phyloP scores from a whole-genome alignment of 352 stramenopile species.

The Phytophthora sp. region DNA sequence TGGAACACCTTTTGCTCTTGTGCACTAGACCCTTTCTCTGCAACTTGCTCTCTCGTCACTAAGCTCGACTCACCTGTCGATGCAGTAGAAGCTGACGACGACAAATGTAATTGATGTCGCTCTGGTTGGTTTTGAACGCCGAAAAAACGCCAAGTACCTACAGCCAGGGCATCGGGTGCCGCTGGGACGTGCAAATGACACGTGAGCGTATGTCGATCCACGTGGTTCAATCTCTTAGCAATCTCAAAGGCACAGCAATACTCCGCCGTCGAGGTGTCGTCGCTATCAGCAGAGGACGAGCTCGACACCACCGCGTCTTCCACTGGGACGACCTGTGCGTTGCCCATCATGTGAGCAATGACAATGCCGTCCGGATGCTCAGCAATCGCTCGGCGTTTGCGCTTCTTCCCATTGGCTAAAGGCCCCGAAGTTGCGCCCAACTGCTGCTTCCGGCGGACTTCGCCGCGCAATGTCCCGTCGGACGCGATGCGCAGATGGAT shows the following conservation, averaged over 20 bases:
- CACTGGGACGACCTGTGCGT: constrained; percentile 25
- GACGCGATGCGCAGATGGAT: constrained; percentile 50
- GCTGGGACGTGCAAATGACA: constrained; percentile 54
- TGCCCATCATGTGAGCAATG: constrained; percentile 43
- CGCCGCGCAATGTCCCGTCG: constrained; percentile 45
- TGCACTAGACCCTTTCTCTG: background rate
- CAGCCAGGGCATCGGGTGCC: constrained; percentile 19
- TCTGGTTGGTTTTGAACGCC: constrained; percentile 6
- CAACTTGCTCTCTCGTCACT: background rate
- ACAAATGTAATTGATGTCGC: too few relatives aligned
- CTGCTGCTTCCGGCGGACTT: constrained; percentile 39
- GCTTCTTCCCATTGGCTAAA: constrained; percentile 31
- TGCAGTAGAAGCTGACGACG: constrained; percentile 25
- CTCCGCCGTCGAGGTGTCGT: constrained; percentile 15
- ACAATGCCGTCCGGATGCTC: constrained; percentile 37
- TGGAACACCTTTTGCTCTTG: constrained; percentile 32
- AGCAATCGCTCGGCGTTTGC: constrained; percentile 28
- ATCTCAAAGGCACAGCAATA: constrained; percentile 64
- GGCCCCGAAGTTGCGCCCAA: background rate
- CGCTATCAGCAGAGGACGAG: constrained; percentile 4
- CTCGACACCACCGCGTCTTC: constrained; percentile 34
- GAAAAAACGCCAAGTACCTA: constrained; percentile 41
- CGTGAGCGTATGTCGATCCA: constrained; percentile 49
- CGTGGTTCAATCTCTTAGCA: constrained; percentile 40
- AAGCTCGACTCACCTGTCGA: constrained; percentile 17